Evolutionary conservation across 2,329 filamentous ascomycete genomes (phyloP).

Genomic region (Sarocladium brachiariae): DNA sequence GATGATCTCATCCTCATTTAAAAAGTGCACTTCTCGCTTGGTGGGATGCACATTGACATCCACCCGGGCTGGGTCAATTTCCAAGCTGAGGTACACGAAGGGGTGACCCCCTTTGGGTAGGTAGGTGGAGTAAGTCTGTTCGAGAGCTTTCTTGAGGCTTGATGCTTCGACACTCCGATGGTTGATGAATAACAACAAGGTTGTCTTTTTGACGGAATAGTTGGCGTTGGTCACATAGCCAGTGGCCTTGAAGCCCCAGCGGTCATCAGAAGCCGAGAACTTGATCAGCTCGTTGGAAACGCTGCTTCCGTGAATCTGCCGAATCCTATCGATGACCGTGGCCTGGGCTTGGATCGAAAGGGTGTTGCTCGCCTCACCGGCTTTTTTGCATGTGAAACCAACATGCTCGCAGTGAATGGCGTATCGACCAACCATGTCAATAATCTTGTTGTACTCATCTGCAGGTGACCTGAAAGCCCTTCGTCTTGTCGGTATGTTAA

Average conservation of each 20-base stretch:
- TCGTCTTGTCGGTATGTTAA: conserved; percentile 84
- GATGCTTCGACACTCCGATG: conserved; percentile 88
- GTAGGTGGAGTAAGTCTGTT: conserved; percentile 82
- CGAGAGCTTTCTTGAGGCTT: conserved; percentile 79
- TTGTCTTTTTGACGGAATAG: conserved; percentile 85
- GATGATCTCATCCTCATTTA: conserved; percentile 95
- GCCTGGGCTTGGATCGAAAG: conserved; percentile 72
- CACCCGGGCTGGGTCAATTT: conserved; percentile 85
- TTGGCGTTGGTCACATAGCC: conserved; percentile 90
- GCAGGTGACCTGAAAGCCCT: conserved; percentile 84
- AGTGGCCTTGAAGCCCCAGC: conserved; percentile 76
- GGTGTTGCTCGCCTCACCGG: conserved; percentile 77
- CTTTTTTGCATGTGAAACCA: conserved; percentile 93
- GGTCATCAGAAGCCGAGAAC: conserved; percentile 63
- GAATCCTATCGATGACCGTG: conserved; percentile 72
- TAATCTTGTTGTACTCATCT: conserved; percentile 96
- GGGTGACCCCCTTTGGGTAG: conserved; percentile 91
- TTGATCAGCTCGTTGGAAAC: conserved; percentile 85
- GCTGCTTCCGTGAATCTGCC: conserved; percentile 76
- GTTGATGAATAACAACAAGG: conserved; percentile 89
- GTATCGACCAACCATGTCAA: conserved; percentile 90
- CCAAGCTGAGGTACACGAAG: conserved; percentile 84
- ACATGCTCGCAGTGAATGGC: conserved; percentile 88
- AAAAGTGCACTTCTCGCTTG: conserved; percentile 92
- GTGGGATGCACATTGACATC: conserved; percentile 98